Evolutionary conservation across 164 flowering plant species (phyloP).

Genomic region (Tinospora cordifolia): DNA sequence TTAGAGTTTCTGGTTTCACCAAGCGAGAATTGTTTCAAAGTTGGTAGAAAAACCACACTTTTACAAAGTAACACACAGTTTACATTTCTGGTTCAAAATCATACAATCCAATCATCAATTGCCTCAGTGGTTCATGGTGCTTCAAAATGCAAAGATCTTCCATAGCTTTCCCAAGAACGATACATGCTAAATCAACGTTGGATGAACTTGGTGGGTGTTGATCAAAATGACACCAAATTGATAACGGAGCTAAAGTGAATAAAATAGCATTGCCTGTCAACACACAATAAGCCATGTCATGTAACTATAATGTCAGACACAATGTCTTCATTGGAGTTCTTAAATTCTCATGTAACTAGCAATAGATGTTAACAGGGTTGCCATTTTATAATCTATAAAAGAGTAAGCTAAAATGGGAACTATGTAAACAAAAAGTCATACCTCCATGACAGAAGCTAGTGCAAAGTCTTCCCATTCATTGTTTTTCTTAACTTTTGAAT

Average conservation of each 20-base stretch:
- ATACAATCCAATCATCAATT: slow-evolving; percentile 5
- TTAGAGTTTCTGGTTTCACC: not conserved
- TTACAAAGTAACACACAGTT: slow-evolving; percentile 3
- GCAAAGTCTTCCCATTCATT: slow-evolving; percentile 27
- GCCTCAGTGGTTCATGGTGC: not conserved
- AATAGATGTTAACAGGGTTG: not conserved
- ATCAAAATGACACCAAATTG: not conserved
- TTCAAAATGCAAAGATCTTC: slow-evolving; percentile 7
- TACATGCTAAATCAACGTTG: not conserved
- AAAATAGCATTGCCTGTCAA: slow-evolving; percentile 70
- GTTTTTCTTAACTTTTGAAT: slow-evolving; percentile 23
- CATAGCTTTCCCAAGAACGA: not conserved
- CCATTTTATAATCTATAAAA: not conserved
- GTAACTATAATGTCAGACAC: not conserved
- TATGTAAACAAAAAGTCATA: slow-evolving; percentile 14
- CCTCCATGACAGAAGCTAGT: slow-evolving; percentile 46
- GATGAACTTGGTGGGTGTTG: not conserved
- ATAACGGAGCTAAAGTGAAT: slow-evolving; percentile 39
- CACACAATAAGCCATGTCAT: slow-evolving; percentile 5
- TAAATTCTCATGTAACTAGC: not conserved
- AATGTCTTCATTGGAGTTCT: not conserved
- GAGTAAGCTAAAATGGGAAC: no score
- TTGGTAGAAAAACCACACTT: not conserved
- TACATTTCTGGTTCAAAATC: slow-evolving; percentile 2
- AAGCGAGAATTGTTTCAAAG: not conserved